Base-by-base conservation (phyloP, 148 eudicot species). In the Mesembryanthemum crystallinum region DNA sequence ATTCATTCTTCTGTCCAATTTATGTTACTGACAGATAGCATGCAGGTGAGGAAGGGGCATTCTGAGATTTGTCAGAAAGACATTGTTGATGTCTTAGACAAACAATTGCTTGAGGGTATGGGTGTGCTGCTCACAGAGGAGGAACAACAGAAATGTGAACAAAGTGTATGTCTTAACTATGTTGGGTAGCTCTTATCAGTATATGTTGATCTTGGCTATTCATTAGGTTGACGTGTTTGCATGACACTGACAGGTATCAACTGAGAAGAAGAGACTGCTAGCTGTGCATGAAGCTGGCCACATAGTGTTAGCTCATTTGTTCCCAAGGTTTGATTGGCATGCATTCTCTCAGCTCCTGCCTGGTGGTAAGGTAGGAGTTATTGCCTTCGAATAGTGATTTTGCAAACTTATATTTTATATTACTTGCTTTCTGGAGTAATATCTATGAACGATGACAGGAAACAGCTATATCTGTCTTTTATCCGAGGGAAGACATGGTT, bases 211-310 rank as follows among this genome's bases (percentile, higher is more conserved):
- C 63, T 43, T 62, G 42, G 65, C 27, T 64, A 29, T 37, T 49
- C 61, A 15, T 61, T 30, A 33, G 35, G 73, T 27, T 61, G 45
- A 30, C 43, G 21, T 76, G 25, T 52, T 58, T 70, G 35, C 76
- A 33, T 83, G 21, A 51, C 39, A 35, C 39, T 35, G 6, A 35
- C 49, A 94, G 98, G 90, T 94, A 42, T 85, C 97, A 63, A 43
- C 73, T 61, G 98, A 91, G 76, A 94, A 88, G 86, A 94, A 83
- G 81, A 84, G 88, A 81, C 82, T 94, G 67, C 82, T 94, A 75
- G 98, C 98, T 51, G 98, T 94, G 63, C 98, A 94, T 82, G 98
- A 94, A 86, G 98, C 98, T 73, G 98, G 98, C 61, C 98, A 94
- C 76, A 81, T 94, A 54, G 79, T 94, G 55, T 85, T 94, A 79